These are phyloP conservation scores for Malus hybrid DNA, from an alignment of 331 rosid species.

Conservation along the genomic window DNA sequence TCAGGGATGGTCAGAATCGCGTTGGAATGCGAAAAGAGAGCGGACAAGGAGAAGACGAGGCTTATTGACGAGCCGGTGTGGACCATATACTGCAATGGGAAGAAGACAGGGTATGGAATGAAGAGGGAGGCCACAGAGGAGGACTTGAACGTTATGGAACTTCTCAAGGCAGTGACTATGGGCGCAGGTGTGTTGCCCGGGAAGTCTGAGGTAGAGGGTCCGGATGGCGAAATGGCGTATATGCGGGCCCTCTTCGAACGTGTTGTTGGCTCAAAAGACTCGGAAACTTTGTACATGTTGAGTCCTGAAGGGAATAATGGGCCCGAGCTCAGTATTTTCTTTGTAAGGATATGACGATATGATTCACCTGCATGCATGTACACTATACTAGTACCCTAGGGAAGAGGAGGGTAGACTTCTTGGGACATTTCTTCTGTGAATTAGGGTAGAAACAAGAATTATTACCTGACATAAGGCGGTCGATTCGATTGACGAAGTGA, in stretches of 20 bases:
- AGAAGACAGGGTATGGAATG: conserved; percentile 64
- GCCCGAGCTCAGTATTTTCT: conserved; percentile 77
- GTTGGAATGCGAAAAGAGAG: conserved; percentile 63
- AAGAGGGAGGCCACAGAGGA: conserved; percentile 57
- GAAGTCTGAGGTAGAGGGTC: conserved; percentile 28
- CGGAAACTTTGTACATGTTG: conserved; percentile 73
- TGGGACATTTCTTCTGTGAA: not conserved
- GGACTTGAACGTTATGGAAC: conserved; percentile 46
- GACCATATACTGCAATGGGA: conserved; percentile 79
- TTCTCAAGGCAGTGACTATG: conserved; percentile 51
- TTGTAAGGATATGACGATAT: conserved; percentile 45
- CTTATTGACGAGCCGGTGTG: conserved; percentile 52
- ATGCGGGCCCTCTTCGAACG: conserved; percentile 68
- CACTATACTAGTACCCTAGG: not conserved
- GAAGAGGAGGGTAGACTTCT: not conserved
- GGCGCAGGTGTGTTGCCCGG: conserved; percentile 65
- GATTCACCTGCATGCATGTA: not conserved
- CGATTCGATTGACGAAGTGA: no score
- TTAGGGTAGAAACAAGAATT: no score
- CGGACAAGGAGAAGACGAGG: conserved; percentile 44
- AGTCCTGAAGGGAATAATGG: conserved; percentile 64
- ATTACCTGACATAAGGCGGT: no score
- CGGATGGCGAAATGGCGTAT: conserved; percentile 51
- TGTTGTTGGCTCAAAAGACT: conserved; percentile 64
- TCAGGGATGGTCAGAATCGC: conserved; percentile 67